A percentile compares a stretch with the other conserved stretches of the same genome.
These are phyloP conservation scores for Tolypocladium pustulatum DNA, from an alignment of 2,329 filamentous ascomycete genomes.

Conservation along the genomic window DNA sequence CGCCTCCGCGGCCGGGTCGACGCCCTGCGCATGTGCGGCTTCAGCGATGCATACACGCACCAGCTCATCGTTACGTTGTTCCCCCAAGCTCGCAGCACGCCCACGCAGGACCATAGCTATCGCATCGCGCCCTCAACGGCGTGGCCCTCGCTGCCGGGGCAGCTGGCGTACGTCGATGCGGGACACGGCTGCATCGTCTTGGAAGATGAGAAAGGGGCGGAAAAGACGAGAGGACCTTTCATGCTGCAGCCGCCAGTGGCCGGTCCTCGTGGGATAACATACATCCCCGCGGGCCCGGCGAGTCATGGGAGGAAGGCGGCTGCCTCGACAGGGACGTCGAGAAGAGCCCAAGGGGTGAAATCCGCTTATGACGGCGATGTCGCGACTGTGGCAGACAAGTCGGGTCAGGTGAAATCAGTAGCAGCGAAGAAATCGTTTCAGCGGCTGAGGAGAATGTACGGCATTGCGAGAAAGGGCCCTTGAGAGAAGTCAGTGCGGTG, in stretches of 20 bases:
- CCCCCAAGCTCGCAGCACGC: neutral
- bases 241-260: slow-evolving; percentile 14
- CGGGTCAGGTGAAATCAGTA: neutral
- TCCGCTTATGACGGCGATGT: neutral
- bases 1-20: slow-evolving; percentile 17
- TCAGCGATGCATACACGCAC: slow-evolving; percentile 19
- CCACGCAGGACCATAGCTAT: slow-evolving; percentile 10
- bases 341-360: neutral
- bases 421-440: neutral
- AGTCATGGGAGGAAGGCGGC: neutral
- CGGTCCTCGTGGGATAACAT: slow-evolving; percentile 2
- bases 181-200: slow-evolving; percentile 11
- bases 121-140: slow-evolving; percentile 18
- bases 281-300: neutral
- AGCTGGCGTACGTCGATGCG: slow-evolving; percentile 15
- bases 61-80: slow-evolving; percentile 17
- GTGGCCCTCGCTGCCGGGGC: slow-evolving; percentile 18
- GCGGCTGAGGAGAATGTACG: neutral
- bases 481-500: neutral
- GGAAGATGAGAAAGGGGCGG: neutral
- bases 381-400: neutral
- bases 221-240: slow-evolving; percentile 12
- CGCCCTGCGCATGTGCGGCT: slow-evolving; percentile 25
- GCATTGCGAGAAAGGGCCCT: neutral
- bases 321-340: neutral